Percentiles rank a stretch among this genome's conserved stretches.
Conservation (phyloP, 1,139 yeast species). For the Geotrichum siamense region DNA sequence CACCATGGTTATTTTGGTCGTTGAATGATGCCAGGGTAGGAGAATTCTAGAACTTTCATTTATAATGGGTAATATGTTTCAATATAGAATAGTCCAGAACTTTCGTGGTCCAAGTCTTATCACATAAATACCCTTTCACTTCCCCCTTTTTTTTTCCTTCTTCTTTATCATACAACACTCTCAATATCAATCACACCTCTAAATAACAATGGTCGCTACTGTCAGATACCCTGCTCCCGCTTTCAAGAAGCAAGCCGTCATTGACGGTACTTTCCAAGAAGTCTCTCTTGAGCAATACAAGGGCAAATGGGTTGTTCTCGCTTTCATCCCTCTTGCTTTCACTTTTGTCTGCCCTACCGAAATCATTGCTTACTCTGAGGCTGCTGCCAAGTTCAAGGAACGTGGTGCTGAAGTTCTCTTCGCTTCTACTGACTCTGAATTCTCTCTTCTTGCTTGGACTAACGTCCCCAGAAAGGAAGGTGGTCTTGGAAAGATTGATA, state of each 20-base stretch:
- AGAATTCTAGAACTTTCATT: too few relatives aligned
- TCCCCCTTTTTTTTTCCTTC: constrained; percentile 3
- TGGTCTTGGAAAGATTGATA: constrained; percentile 91
- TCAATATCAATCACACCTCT: not conserved
- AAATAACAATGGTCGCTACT: constrained; percentile 63
- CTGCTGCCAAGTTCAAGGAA: constrained; percentile 79
- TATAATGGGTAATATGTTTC: too few relatives aligned
- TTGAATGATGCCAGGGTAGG: too few relatives aligned
- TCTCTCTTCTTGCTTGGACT: constrained; percentile 96
- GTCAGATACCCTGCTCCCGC: constrained; percentile 94
- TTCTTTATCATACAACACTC: not conserved
- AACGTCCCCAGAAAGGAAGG: constrained; percentile 94
- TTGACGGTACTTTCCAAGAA: constrained; percentile 93
- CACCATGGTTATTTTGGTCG: too few relatives aligned
- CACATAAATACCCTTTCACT: too few relatives aligned
- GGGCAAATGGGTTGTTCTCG: constrained; percentile 96
- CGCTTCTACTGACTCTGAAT: constrained; percentile 97
- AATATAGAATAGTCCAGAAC: too few relatives aligned
- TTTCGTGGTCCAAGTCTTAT: too few relatives aligned
- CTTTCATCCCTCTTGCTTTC: constrained; percentile 97
- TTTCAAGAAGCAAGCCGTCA: constrained; percentile 93
- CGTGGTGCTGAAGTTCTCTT: constrained; percentile 85
- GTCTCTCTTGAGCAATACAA: constrained; percentile 88
- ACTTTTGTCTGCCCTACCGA: constrained; percentile 99
- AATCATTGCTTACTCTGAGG: constrained; percentile 96